phyloP scores from a whole-genome alignment of 768 basidiomycete species.

The Calocybe gangraenosa region DNA sequence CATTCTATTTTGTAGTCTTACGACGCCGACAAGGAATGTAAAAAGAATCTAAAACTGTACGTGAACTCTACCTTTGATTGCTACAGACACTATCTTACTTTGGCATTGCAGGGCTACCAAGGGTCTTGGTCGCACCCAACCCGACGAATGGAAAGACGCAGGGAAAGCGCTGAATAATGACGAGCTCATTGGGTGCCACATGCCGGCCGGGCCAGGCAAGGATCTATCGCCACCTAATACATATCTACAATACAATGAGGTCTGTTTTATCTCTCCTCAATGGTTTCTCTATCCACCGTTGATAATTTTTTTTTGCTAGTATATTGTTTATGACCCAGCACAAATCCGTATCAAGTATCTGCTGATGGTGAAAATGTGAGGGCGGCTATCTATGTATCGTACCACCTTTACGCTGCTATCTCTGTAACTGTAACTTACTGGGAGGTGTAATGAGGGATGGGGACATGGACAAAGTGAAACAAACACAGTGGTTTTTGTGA shows the following conservation, averaged over 20 bases:
- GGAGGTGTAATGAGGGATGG: not conserved
- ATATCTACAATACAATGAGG: conserved; percentile 55
- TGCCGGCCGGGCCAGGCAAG: conserved; percentile 51
- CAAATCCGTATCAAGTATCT: conserved; percentile 58
- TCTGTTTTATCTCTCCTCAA: conserved; percentile 19
- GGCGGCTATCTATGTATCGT: not conserved
- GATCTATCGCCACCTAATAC: conserved; percentile 24
- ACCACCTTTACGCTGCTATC: not conserved
- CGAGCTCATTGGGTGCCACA: conserved; percentile 48
- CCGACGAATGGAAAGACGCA: conserved; percentile 55
- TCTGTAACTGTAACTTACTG: not conserved
- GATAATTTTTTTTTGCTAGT: conserved; percentile 28
- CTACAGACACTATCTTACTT: not conserved
- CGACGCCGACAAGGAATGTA: conserved; percentile 46
- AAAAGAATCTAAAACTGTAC: conserved; percentile 32
- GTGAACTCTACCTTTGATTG: conserved; percentile 14
- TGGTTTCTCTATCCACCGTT: not conserved
- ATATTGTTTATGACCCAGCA: conserved; percentile 55
- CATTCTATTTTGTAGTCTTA: too few species aligned
- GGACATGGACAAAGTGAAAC: not conserved
- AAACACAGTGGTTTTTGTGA: conserved; percentile 1
- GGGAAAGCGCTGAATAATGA: conserved; percentile 43
- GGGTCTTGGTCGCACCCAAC: conserved; percentile 50
- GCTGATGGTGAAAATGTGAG: conserved; percentile 49
- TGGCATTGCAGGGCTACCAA: conserved; percentile 40